Base-by-base conservation (phyloP, 2,329 filamentous ascomycete genomes). In the Talaromyces verruculosus region DNA sequence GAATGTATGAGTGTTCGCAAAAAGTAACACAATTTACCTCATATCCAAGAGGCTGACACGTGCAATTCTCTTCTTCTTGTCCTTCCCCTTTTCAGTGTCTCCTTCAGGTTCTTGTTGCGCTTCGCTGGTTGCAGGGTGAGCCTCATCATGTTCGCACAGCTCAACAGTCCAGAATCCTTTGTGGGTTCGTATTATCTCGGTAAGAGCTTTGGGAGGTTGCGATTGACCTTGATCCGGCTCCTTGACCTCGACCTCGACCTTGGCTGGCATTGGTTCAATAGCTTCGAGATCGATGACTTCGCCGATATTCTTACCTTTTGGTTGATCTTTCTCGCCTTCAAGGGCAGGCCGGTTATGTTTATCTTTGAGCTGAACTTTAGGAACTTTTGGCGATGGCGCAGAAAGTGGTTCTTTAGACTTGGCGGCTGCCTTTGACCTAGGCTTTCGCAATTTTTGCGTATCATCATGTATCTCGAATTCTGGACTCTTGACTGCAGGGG, bases 1-100 rank as follows among this genome's bases (percentile, higher is more conserved):
- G 28, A 58, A 57, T 13, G 39, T 22, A 17, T 10, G 39, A 30
- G 53, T 7, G 41, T 15, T 41, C 15, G 25, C 22, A 17, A 45
- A 63, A 45, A 22, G 19, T 39, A 63, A 63, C 30, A 53, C 30
- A 51, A 33, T 55, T 47, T 47, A 68, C 39, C 49, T 72, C 68
- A 78, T 67, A 66, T 78, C 76, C 57, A 78, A 17, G 37, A 78
- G 71, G 68, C 76, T 77, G 19, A 77, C 75, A 37, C 76, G 75
- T 28, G 72, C 59, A 28, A 77, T 67, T 13, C 73, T 68, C 66
- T 78, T 76, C 66, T 73, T 72, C 71, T 33, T 65, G 53, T 51
- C 67, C 43, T 59, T 63, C 53, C 61, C 35, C 55, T 62, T 17
- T 15, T 67, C 47, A 3, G n/a, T 19, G 13, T 65, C 51, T 61